Conservation (phyloP, 371 early-diverging fungal genomes). For the Sporodiniella umbellata region DNA sequence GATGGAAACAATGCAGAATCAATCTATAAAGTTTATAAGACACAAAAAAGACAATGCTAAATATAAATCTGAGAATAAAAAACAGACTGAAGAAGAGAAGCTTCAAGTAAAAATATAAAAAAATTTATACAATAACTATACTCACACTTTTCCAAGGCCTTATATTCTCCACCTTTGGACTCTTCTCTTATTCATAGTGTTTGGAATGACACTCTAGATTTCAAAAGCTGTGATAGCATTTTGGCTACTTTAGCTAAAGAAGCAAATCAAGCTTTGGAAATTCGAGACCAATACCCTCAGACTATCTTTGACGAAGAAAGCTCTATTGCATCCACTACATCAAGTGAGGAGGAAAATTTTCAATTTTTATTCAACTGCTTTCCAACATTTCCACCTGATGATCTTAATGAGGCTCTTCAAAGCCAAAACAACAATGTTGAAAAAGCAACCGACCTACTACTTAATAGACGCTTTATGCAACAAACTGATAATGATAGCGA, state of each 20-base stretch:
- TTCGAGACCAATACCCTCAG: too few relatives aligned
- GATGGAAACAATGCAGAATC: slow-evolving; percentile 25
- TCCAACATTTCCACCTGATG: slow-evolving; percentile 15
- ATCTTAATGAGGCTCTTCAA: slow-evolving; percentile 16
- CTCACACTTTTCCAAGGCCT: too few relatives aligned
- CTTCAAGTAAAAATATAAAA: slow-evolving; percentile 5
- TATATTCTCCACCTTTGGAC: slow-evolving; percentile 27
- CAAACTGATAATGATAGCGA: slow-evolving; percentile 8
- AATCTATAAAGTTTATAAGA: slow-evolving; percentile 8
- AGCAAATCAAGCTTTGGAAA: slow-evolving; percentile 13
- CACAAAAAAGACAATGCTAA: not conserved
- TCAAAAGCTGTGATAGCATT: slow-evolving; percentile 11
- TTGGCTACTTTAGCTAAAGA: slow-evolving; percentile 21
- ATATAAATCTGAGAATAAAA: slow-evolving; percentile 4
- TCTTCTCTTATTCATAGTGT: slow-evolving; percentile 24
- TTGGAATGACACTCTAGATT: slow-evolving; percentile 25
- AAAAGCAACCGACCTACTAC: slow-evolving; percentile 35
- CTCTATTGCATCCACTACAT: not conserved
- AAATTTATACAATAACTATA: too few relatives aligned
- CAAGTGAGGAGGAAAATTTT: slow-evolving; percentile 23
- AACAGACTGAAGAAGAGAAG: slow-evolving; percentile 7
- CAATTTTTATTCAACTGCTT: slow-evolving; percentile 37
- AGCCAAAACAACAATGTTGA: slow-evolving; percentile 32
- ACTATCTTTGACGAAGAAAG: too few relatives aligned
- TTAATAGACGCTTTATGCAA: slow-evolving; percentile 21